Evolutionary conservation across 2,329 filamentous ascomycete species (phyloP), one percentile per base, ranked within the genome.

Genomic region (Dichotomopilus funicola): DNA sequence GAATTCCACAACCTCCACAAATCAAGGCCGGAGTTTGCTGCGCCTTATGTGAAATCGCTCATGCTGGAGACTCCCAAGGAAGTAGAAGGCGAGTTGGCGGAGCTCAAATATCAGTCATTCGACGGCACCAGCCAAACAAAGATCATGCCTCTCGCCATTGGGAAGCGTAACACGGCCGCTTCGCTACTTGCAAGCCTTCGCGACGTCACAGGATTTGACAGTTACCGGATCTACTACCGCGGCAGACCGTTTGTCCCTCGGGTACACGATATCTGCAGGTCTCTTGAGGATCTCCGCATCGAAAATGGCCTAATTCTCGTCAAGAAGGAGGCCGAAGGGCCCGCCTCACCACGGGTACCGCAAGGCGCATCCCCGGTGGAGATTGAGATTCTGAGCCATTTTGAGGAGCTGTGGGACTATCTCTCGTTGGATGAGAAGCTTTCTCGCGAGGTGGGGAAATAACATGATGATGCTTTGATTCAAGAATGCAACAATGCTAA

Each of bases 401-500:
- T 96, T 65, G 80, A 89, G 53, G 85, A 92, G 58, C 73, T 99
- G 31, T 96, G 94, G 78, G 80, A 83, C 44, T 87, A 92, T 64
- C 77, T 97, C 53, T 83, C 84, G 60, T 80, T 91, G 72, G 81
- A 88, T 45, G 85, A 91, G 56, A 76, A 74, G 49, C 73, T 90
- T 43, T 84, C 88, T 6, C 75, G 80, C 65, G 84, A 88, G 75
- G 85, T 87, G 75, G 53, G 67, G 13, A 7, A 3, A 6, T 10
- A 9, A 3, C 11, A 10, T 27, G 9, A 4, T 45, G 49, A 42
- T 40, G 44, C 6, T 19, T 49, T 34, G 5, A 10, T 11, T 41
- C 34, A 13, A 9, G 6, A 4, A 7, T 11, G 7, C n/a, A 9
- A 6, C 31, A n/a, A 4, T 10, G 36, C 51, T 55, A n/a, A 55